These are phyloP conservation scores for Diaporthe citrichinensis DNA, from an alignment of 2,329 filamentous ascomycete genomes.

Conservation along the genomic window DNA sequence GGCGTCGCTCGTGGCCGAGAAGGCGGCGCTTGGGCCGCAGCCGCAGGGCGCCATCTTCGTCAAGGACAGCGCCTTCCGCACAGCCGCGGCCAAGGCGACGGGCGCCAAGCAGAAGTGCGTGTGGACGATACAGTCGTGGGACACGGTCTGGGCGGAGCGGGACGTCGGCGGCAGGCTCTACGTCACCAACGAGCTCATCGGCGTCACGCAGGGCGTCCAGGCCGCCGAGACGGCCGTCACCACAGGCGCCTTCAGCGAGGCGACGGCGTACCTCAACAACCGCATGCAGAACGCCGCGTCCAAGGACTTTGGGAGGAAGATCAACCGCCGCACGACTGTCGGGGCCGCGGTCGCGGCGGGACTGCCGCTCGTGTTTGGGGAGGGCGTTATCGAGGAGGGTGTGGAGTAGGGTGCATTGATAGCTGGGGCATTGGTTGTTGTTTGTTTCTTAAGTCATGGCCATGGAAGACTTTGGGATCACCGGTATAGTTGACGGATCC, in stretches of 20 bases:
- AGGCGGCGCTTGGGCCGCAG: conserved; percentile 36
- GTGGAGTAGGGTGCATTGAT: neutral
- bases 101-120: conserved; percentile 41
- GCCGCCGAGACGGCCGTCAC: conserved; percentile 49
- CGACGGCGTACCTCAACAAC: conserved; percentile 67
- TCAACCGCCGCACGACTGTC: conserved; percentile 59
- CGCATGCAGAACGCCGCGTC: conserved; percentile 60
- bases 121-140: conserved; percentile 39
- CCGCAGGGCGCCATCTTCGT: conserved; percentile 40
- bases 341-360: conserved; percentile 56
- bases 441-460: neutral
- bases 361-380: conserved; percentile 49
- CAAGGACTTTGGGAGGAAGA: conserved; percentile 57
- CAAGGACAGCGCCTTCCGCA: conserved; percentile 41
- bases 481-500: neutral
- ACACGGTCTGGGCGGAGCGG: conserved; percentile 54
- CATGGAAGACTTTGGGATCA: neutral
- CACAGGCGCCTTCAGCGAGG: conserved; percentile 58
- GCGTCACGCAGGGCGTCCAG: conserved; percentile 36
- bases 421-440: no score
- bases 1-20: conserved; percentile 35
- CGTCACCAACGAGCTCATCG: conserved; percentile 65
- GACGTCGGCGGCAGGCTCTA: conserved; percentile 71
- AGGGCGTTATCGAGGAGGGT: conserved; percentile 46
- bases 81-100: conserved; percentile 37